A percentile compares a stretch with the other conserved stretches of the same genome.
Conservation (phyloP, 345 rosid genomes). For the Syzygium aromaticum region DNA sequence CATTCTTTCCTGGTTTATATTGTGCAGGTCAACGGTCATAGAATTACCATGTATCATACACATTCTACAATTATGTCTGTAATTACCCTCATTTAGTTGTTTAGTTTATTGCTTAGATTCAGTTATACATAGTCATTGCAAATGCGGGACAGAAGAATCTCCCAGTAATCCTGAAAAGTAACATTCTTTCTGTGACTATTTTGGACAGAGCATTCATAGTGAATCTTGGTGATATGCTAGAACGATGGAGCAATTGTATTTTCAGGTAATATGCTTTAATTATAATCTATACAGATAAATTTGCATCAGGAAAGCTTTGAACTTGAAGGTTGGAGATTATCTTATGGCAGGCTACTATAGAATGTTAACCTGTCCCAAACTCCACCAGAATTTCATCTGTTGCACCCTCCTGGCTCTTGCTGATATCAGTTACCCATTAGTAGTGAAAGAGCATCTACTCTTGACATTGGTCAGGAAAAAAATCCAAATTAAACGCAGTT, state of each 20-base stretch:
- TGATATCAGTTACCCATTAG: background rate
- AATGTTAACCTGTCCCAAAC: fast-evolving
- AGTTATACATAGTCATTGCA: background rate
- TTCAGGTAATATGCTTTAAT: conserved; percentile 47
- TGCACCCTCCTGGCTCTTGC: background rate
- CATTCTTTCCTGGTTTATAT: background rate
- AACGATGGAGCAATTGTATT: conserved; percentile 87
- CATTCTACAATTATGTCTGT: background rate
- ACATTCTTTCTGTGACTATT: background rate
- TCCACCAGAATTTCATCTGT: fast-evolving
- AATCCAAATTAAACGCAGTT: background rate
- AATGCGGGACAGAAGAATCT: background rate
- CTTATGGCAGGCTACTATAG: background rate
- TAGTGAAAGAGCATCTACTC: background rate
- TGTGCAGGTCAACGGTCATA: background rate
- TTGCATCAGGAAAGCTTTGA: background rate
- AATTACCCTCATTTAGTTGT: background rate
- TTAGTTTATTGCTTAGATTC: background rate
- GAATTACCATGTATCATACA: background rate
- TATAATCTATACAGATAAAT: too few relatives aligned
- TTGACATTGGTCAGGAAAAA: background rate
- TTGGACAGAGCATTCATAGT: conserved; percentile 60
- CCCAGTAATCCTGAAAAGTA: background rate
- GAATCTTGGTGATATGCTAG: conserved; percentile 86
- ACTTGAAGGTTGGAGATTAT: background rate